These are phyloP conservation scores for Thelonectria blattea DNA, from an alignment of 2,329 filamentous ascomycete species.

Conservation along the genomic window DNA sequence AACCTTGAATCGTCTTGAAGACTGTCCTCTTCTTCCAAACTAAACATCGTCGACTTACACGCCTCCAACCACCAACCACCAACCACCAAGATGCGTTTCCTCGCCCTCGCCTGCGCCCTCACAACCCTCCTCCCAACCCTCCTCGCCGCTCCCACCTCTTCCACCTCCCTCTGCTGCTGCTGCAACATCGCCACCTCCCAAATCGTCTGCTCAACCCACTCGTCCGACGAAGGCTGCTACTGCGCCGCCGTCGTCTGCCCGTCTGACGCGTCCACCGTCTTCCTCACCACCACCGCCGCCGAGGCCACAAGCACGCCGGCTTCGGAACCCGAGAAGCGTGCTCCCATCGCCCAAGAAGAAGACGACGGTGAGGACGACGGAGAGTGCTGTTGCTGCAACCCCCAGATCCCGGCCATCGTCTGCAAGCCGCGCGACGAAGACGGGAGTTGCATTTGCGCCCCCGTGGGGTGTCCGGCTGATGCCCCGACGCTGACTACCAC, in stretches of 20 bases:
- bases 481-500: constrained; percentile 24
- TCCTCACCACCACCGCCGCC: background rate
- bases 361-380: no score
- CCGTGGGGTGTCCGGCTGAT: constrained; percentile 31
- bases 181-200: constrained; percentile 36
- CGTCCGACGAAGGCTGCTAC: constrained; percentile 32
- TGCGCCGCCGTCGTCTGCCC: constrained; percentile 39
- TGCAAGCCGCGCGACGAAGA: constrained; percentile 18
- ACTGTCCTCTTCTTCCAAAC: no score
- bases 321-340: background rate
- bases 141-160: constrained; percentile 28
- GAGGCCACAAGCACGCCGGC: background rate
- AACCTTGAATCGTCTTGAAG: no score
- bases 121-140: constrained; percentile 23
- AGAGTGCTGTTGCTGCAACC: constrained; percentile 37
- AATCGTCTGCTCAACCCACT: constrained; percentile 36
- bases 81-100: constrained; percentile 34
- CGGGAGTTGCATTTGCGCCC: constrained; percentile 25
- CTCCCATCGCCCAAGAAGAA: no score
- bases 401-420: constrained; percentile 11
- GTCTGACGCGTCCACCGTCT: background rate
- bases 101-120: constrained; percentile 32
- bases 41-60: background rate
- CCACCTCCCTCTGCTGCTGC: constrained; percentile 42
- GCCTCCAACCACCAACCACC: background rate